A percentile compares a stretch with the other conserved stretches of the same genome.
These are phyloP conservation scores for Megacollybia marginata DNA, from an alignment of 768 basidiomycete genomes.

Conservation along the genomic window DNA sequence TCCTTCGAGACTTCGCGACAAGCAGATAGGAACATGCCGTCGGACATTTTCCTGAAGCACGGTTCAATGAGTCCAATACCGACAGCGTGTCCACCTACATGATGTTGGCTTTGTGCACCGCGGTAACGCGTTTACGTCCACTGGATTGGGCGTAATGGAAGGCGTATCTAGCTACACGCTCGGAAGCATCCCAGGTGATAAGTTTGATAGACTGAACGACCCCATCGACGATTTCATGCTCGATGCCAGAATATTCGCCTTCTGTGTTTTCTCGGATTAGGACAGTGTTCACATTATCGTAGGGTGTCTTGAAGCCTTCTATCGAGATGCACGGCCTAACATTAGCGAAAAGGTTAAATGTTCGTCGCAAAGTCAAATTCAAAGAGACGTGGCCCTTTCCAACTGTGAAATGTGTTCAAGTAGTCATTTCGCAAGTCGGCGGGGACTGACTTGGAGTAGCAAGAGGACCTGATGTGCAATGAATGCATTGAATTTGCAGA, in stretches of 20 bases:
- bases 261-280: conserved; percentile 99
- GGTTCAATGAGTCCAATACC: no score
- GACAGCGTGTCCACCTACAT: conserved; percentile 51
- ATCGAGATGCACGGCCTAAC: conserved; percentile 96
- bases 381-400: conserved; percentile 99
- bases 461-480: conserved; percentile 59
- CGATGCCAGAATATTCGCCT: conserved; percentile 99
- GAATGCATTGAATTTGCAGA: not conserved
- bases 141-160: conserved; percentile 93
- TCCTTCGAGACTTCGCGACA: conserved; percentile 95
- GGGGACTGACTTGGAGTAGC: conserved; percentile 85
- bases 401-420: conserved; percentile 41
- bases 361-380: conserved; percentile 93
- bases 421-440: not conserved
- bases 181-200: conserved; percentile 98
- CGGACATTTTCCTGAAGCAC: conserved; percentile 90
- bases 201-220: conserved; percentile 99
- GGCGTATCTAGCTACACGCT: conserved; percentile 96
- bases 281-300: conserved; percentile 97
- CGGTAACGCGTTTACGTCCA: conserved; percentile 88
- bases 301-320: conserved; percentile 95
- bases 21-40: conserved; percentile 98
- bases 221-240: conserved; percentile 96
- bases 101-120: conserved; percentile 99
- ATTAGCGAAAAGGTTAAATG: conserved; percentile 98